Conservation (phyloP, 495 filamentous ascomycete genomes). For the Mycothermus thermophilus region DNA sequence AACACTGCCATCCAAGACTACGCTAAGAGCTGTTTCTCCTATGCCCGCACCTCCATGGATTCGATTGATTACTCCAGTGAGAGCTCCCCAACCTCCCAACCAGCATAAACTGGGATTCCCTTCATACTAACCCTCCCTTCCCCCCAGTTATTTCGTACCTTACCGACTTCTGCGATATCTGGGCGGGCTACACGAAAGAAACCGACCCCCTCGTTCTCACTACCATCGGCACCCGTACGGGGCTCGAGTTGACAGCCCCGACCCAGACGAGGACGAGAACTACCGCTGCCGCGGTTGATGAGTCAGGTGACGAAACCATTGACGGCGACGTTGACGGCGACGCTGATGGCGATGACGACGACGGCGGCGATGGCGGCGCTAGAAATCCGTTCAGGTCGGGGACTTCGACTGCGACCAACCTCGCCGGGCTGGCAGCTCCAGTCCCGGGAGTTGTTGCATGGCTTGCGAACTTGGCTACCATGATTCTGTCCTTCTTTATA, state of each 20-base stretch:
- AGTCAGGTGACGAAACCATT: too few relatives aligned
- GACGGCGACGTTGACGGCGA: not conserved
- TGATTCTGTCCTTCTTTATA: slow-evolving; percentile 7
- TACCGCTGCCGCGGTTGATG: not conserved
- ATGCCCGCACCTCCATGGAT: slow-evolving; percentile 4
- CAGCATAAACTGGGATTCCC: not conserved
- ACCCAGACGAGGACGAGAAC: not conserved
- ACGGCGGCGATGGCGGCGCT: too few relatives aligned
- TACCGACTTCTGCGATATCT: slow-evolving; percentile 10
- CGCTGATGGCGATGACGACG: not conserved
- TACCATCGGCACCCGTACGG: not conserved
- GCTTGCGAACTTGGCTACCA: slow-evolving; percentile 3
- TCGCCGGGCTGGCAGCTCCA: not conserved
- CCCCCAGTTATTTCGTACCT: slow-evolving; percentile 7
- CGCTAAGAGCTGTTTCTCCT: slow-evolving; percentile 11
- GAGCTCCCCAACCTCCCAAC: not conserved
- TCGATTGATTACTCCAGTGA: slow-evolving; percentile 11
- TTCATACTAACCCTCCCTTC: not conserved
- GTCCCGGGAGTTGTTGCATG: slow-evolving; percentile 1
- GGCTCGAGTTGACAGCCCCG: not conserved
- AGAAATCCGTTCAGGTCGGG: too few relatives aligned
- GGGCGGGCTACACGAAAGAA: not conserved
- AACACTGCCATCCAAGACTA: slow-evolving; percentile 14
- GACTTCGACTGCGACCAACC: slow-evolving; percentile 4
- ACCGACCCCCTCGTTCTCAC: not conserved